Base-by-base conservation (phyloP, 108 stramenopile species). In the Skeletonema menzelii region DNA sequence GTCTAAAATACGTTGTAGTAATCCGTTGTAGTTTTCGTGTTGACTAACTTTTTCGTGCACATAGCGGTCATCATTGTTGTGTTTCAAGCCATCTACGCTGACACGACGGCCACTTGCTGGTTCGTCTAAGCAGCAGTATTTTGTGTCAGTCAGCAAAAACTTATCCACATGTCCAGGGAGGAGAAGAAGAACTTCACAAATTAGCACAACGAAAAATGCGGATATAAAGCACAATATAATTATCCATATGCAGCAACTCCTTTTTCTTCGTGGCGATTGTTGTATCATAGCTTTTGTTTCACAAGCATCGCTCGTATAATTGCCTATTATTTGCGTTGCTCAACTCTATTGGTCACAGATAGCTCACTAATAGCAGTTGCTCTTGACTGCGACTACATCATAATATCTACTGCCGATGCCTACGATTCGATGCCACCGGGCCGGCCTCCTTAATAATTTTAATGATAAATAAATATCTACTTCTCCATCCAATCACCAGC, bases 141-240 rank as follows among this genome's bases (percentile, higher is more conserved):
- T 47, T n/a, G 60, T 61, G 34, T 71, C 47, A 8, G 61, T 62
- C 42, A 71, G 34, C 26, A 71, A 42, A 26, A 71, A 46, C 15
- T 63, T 47, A 53, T 71, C 61, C 20, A 62, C n/a, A 15, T 46
- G 47, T 47, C 27, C 19, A 0, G 70, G 70, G 0, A 71, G 60
- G 13, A 59, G 10, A 13, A 61, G 32, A 32, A 63, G 46, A 22
- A 71, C 37, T 38, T 20, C 63, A 42, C 22, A 14, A 13, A 42
- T 5, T 0, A 44, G 40, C 22, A 47, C 38, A 14, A 64, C 12
- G 11, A 40, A 22, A 44, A 40, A 6, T 53, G 22, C 22, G 8
- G 20, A 20, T 53, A 5, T 53, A 22, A 20, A 22, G 49, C 19
- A n/a, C 15, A 53, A 10, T 22, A n/a, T 1, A 4, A 53, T 53